phyloP scores from a whole-genome alignment of 164 flowering plant species.

The Tetracentron sinense region DNA sequence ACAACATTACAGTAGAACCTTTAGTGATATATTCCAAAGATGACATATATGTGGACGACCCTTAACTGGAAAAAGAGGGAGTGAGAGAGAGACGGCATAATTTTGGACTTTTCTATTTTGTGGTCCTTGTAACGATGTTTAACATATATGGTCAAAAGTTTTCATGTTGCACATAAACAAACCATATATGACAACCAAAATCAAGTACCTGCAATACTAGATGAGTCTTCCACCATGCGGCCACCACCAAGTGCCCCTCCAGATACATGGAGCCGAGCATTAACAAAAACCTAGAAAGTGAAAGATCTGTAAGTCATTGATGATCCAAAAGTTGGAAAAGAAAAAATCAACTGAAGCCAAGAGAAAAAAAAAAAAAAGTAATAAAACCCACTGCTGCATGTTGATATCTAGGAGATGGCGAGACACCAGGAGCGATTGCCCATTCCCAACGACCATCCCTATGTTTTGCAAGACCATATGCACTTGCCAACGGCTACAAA shows the following conservation, averaged over 20 bases:
- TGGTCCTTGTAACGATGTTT: background rate
- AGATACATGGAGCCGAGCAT: slow-evolving; percentile 84
- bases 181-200: background rate
- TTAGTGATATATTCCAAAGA: too few relatives aligned
- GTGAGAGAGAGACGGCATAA: background rate
- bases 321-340: background rate
- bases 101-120: background rate
- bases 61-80: too few relatives aligned
- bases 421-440: slow-evolving; percentile 91
- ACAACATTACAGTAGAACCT: too few relatives aligned
- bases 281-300: slow-evolving; percentile 59
- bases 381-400: slow-evolving; percentile 69
- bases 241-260: slow-evolving; percentile 93
- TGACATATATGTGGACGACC: too few relatives aligned
- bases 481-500: slow-evolving; percentile 67
- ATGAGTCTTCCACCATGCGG: slow-evolving; percentile 86
- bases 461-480: slow-evolving; percentile 85
- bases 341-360: background rate
- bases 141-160: background rate
- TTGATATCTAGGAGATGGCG: slow-evolving; percentile 83
- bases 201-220: slow-evolving; percentile 70
- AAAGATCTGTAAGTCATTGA: background rate
- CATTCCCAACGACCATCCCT: slow-evolving; percentile 93
- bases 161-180: background rate
- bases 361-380: background rate